A percentile compares a stretch with the other conserved stretches of the same genome.
These are phyloP conservation scores for Cordyceps javanica DNA, from an alignment of 2,329 filamentous ascomycete genomes.

Conservation along the genomic window DNA sequence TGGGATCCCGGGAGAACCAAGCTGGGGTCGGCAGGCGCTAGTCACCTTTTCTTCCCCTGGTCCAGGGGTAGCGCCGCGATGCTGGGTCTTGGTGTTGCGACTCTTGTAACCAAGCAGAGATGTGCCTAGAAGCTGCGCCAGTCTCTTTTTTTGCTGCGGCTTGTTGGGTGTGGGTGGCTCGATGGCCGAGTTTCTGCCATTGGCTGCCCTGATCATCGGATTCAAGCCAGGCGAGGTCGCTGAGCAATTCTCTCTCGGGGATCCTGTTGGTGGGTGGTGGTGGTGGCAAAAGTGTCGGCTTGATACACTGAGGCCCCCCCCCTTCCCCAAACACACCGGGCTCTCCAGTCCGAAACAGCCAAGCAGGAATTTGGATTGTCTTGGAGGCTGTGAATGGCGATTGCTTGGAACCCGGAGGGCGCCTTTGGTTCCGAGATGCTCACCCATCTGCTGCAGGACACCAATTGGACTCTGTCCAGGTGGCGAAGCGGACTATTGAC, in stretches of 20 bases:
- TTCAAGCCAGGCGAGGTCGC: too few relatives aligned
- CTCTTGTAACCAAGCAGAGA: too few relatives aligned
- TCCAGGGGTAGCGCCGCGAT: constrained; percentile 7
- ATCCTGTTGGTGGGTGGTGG: background rate
- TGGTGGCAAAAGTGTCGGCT: background rate
- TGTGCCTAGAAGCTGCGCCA: background rate
- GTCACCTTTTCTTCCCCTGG: background rate
- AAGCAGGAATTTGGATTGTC: background rate
- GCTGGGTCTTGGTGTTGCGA: background rate
- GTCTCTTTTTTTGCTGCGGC: too few relatives aligned
- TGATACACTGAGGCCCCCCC: background rate
- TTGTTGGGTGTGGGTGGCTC: too few relatives aligned
- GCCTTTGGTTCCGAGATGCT: background rate
- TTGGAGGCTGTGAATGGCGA: background rate
- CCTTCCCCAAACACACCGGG: background rate
- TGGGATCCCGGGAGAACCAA: constrained; percentile 3
- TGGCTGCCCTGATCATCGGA: too few relatives aligned
- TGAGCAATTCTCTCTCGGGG: background rate
- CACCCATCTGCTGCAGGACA: background rate
- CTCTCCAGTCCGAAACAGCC: background rate
- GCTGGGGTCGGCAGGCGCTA: background rate
- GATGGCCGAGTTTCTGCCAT: too few relatives aligned
- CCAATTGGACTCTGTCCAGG: background rate
- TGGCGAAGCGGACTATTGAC: constrained; percentile 3
- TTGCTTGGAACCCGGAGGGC: background rate